Base-by-base conservation (phyloP, 1,139 yeast species). In the Lodderomyces theae region DNA sequence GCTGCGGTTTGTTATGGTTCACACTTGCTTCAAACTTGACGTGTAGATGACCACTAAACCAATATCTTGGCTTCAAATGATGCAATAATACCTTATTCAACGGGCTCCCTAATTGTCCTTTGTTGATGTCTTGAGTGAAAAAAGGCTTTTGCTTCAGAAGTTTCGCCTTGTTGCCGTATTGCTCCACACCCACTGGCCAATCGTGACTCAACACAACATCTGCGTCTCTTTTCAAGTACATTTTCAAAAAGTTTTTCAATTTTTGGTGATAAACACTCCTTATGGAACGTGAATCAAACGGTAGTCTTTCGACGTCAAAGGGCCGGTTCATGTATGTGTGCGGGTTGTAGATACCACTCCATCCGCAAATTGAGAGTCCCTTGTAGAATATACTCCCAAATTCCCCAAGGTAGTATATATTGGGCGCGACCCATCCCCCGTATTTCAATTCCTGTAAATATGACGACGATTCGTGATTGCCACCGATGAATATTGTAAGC, bases 361-460 rank as follows among this genome's bases (percentile, higher is more conserved):
- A 51, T 0, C 97, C 97, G 13, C 80, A 82, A 23, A 92, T 86
- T 43, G 84, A 66, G 7, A 90, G 50, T 0, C 96, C 96, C 45
- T 73, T 74, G 53, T 64, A 85, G 80, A 85, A 80, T 1, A 94
- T 66, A 4, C 81, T 79, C 11, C 92, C 89, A 34, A 82, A 77
- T 34, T 80, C 79, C 0, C 98, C 99, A 54, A 92, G 60, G 56
- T 82, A 94, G 60, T 84, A 94, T n/a, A 92, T 88, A 50, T 85
- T 83, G 1, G 88, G 88, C 1, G 96, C 95, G 1, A 86, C 92
- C 89, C 94, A 94, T 0, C 99, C 99, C 9, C 99, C 99, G 56
- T 74, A 78, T 47, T 79, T 79, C 45, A 90, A 63, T 51, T 86
- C 90, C 50, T 78, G 73, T 49, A 92, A 56, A 58, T 86, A 87